A percentile compares a stretch with the other conserved stretches of the same genome.
Evolutionary conservation across 345 rosid species (phyloP).

Genomic region (Geranium brycei): DNA sequence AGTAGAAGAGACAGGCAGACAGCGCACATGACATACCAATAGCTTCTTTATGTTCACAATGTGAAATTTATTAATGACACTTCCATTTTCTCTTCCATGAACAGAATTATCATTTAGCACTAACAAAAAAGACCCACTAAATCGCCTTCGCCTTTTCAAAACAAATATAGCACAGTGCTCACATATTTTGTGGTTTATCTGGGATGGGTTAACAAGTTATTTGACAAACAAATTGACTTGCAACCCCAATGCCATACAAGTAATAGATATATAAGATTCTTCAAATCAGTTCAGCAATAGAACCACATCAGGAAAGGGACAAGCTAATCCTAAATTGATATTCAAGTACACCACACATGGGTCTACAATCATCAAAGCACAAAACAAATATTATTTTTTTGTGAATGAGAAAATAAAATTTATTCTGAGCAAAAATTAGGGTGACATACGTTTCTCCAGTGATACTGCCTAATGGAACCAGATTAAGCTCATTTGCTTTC

Average conservation of each 20-base stretch:
- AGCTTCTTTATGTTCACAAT: no score
- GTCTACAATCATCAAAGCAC: not conserved
- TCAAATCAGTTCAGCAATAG: no score
- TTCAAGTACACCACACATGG: no score
- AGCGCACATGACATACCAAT: no score
- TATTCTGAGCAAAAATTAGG: not conserved
- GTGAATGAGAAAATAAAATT: not conserved
- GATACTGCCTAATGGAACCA: slow-evolving; percentile 60
- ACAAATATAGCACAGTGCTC: not conserved
- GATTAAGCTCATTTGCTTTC: slow-evolving; percentile 55
- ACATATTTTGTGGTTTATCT: not conserved
- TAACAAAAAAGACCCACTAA: not conserved
- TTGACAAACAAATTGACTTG: no score
- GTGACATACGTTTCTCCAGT: slow-evolving; percentile 37
- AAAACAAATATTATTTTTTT: not conserved
- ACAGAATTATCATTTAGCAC: not conserved
- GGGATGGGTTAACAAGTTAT: no score
- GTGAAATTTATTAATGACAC: not conserved
- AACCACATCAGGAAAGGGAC: no score
- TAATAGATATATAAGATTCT: no score
- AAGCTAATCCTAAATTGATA: no score
- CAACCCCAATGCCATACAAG: no score
- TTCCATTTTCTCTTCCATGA: not conserved
- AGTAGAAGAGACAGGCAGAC: no score
- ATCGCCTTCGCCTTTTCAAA: no score